Evolutionary conservation across 1,284 basidiomycete genomes (phyloP).

Genomic region (Leccinum ponderosum): DNA sequence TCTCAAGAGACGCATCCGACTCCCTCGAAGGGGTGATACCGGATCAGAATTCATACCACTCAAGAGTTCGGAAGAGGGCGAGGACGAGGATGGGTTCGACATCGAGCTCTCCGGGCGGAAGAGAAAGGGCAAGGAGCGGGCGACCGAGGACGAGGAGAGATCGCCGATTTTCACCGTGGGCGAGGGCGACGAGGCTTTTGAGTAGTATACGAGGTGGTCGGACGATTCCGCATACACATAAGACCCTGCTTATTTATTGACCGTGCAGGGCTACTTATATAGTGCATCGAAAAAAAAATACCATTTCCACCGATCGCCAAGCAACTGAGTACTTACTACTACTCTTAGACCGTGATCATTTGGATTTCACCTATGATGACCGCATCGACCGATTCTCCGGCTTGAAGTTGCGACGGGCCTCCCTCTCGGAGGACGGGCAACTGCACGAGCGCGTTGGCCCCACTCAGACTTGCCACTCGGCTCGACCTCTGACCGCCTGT

Average conservation of each 20-base stretch:
- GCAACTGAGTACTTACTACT: background rate
- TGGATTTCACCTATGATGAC: slow-evolving; percentile 70
- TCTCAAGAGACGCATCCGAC: slow-evolving; percentile 45
- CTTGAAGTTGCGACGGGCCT: slow-evolving; percentile 43
- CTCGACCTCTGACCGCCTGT: slow-evolving; percentile 87
- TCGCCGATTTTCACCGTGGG: slow-evolving; percentile 48
- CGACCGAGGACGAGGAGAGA: slow-evolving; percentile 26
- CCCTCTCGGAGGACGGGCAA: slow-evolving; percentile 53
- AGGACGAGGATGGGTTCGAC: slow-evolving; percentile 38
- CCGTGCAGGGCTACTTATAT: background rate
- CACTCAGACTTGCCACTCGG: slow-evolving; percentile 72
- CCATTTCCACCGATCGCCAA: background rate
- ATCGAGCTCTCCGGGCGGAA: slow-evolving; percentile 27
- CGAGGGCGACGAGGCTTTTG: slow-evolving; percentile 40
- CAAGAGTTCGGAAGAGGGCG: slow-evolving; percentile 35
- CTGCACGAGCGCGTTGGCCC: slow-evolving; percentile 77
- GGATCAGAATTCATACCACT: slow-evolving; percentile 58
- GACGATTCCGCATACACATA: background rate
- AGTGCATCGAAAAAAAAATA: background rate
- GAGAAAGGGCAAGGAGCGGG: slow-evolving; percentile 46
- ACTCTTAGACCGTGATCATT: slow-evolving; percentile 3
- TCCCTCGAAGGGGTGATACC: slow-evolving; percentile 34
- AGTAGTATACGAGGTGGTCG: background rate
- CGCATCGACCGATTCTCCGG: slow-evolving; percentile 56
- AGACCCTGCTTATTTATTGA: background rate